Evolutionary conservation across 2,329 filamentous ascomycete genomes (phyloP).

Genomic region (Diaporthe australafricana): DNA sequence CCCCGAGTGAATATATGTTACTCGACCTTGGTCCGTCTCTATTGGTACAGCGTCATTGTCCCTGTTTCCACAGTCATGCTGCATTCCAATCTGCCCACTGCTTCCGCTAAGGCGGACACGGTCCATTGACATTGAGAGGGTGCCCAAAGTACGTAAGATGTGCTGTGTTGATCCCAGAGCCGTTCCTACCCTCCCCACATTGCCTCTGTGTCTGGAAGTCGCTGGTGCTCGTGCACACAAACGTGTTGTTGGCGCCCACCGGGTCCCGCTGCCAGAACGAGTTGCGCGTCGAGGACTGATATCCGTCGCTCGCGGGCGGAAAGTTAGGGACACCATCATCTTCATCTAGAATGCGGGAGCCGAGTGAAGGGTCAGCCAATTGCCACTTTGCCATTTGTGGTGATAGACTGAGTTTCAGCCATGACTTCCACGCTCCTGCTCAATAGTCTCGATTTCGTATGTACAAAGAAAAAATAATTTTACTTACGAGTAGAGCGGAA

Average conservation of each 20-base stretch:
- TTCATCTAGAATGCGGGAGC: not conserved
- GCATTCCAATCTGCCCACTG: not conserved
- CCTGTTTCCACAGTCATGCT: not conserved
- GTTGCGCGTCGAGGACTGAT: slow-evolving; percentile 20
- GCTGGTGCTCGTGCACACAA: slow-evolving; percentile 15
- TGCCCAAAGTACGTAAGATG: slow-evolving; percentile 10
- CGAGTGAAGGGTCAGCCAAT: no score
- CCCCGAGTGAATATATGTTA: not conserved
- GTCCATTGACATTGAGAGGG: not conserved
- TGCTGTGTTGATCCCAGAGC: not conserved
- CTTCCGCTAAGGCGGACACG: not conserved
- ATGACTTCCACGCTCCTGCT: no score
- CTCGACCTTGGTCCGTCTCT: no score
- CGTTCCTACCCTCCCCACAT: slow-evolving; percentile 1
- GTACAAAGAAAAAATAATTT: not conserved
- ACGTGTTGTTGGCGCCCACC: slow-evolving; percentile 6
- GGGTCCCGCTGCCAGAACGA: slow-evolving; percentile 8
- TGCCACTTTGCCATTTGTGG: not conserved
- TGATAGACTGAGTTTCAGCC: not conserved
- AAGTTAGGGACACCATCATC: slow-evolving; percentile 17
- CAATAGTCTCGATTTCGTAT: not conserved
- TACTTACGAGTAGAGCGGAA: slow-evolving; percentile 19
- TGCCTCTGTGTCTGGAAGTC: slow-evolving; percentile 25
- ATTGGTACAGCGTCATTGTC: not conserved
- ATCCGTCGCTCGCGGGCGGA: not conserved